Evolutionary conservation across 2,329 filamentous ascomycete genomes (phyloP), one percentile per base, ranked within the genome.

Genomic region (Pseudogymnoascus sp.): DNA sequence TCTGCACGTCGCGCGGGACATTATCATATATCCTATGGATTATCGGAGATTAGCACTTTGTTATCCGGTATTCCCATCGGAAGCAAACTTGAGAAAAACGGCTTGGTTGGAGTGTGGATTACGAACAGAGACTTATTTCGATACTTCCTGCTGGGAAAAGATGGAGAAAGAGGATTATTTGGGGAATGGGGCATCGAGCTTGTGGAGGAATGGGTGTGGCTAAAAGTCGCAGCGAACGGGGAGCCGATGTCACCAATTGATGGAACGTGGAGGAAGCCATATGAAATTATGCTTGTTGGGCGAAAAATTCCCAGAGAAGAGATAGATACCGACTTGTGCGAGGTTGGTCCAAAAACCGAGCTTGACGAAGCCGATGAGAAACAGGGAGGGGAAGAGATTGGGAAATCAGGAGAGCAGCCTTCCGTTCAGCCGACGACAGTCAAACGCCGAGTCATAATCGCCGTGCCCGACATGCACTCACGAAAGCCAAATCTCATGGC

Each of bases 401-500:
- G 28, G 13, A 41, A 3, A 14, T 25, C 36, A 25, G 14, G 78
- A 74, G 54, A 74, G 68, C 6, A 77, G 77, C 51, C 1, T 68
- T 72, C 21, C 1, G 6, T 4, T 25, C 6, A 8, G 28, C 11
- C 19, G 6, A n/a, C 39, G 37, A 10, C 13, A 10, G 71, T 81
- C 2, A 78, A 75, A 65, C 77, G 76, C 31, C 87, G 82, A 72
- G 83, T 90, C 2, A 78, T 93, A 34, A 73, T 90, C 7, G 85
- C 83, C 1, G 89, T 90, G 21, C 88, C 90, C 1, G 90, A 93
- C 72, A 69, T 90, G 3, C 90, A 95, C 74, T 93, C 90, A 0
- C 79, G 90, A 60, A 95, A 95, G 73, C 90, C 90, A 3, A 90
- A 86, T 70, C 72, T 93, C 63, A 85, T 86, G 65, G 71, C 74